A percentile compares a stretch with the other conserved stretches of the same genome.
These are phyloP conservation scores for Parastagonospora avenae DNA, from an alignment of 2,329 filamentous ascomycete species.

Conservation along the genomic window DNA sequence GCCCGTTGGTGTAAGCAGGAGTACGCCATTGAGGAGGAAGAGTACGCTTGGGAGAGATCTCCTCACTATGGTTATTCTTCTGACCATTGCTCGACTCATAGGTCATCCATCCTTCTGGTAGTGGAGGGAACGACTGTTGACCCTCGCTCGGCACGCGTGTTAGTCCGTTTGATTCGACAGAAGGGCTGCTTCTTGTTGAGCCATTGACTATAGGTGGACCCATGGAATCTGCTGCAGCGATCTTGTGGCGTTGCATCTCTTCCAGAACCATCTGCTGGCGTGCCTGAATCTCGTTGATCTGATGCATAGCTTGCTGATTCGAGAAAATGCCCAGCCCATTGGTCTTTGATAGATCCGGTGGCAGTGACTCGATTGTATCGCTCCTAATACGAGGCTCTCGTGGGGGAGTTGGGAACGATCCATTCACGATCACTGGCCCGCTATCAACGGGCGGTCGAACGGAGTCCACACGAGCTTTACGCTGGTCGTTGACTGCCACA, in stretches of 20 bases:
- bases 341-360: conserved; percentile 22
- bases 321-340: conserved; percentile 30
- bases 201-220: conserved; percentile 33
- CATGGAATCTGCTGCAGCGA: conserved; percentile 16
- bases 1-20: conserved; percentile 34
- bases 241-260: conserved; percentile 40
- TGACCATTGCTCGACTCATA: conserved; percentile 31
- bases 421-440: conserved; percentile 48
- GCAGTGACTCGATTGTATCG: conserved; percentile 31
- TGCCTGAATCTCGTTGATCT: conserved; percentile 32
- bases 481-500: conserved; percentile 16
- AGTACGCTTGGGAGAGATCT: conserved; percentile 37
- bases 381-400: conserved; percentile 30
- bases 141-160: conserved; percentile 28
- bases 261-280: conserved; percentile 40
- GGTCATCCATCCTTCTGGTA: conserved; percentile 36
- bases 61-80: conserved; percentile 25
- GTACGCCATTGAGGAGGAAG: conserved; percentile 39
- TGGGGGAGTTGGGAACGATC: conserved; percentile 42
- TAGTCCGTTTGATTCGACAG: conserved; percentile 26
- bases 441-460: conserved; percentile 33
- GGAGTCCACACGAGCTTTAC: conserved; percentile 36
- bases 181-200: conserved; percentile 21
- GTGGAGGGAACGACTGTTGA: conserved; percentile 31
- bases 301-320: conserved; percentile 29